A percentile compares a stretch with the other conserved stretches of the same genome.
phyloP scores from a whole-genome alignment of 2,329 filamentous ascomycete species.

The Colletotrichum shisoi region DNA sequence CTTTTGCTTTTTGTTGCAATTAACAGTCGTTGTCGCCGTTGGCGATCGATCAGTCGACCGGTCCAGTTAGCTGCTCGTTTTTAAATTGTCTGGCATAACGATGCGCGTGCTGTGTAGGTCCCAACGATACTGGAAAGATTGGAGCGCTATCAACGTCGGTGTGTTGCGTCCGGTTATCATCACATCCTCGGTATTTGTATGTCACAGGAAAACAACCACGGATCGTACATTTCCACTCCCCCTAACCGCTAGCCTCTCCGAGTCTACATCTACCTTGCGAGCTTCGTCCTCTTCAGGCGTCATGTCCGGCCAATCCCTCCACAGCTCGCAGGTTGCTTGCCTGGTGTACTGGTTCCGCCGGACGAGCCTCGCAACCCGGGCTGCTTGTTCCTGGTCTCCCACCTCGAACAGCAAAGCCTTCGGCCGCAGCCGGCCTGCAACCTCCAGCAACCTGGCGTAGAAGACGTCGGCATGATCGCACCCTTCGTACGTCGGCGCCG shows the following conservation, averaged over 20 bases:
- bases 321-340: conserved; percentile 66
- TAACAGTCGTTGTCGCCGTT: too few relatives aligned
- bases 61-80: background rate
- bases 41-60: too few relatives aligned
- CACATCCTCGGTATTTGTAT: background rate
- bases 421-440: conserved; percentile 60
- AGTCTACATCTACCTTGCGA: conserved; percentile 40
- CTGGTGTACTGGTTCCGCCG: conserved; percentile 43
- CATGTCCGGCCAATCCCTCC: conserved; percentile 71
- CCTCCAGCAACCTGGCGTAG: conserved; percentile 69
- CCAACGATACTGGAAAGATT: too few relatives aligned
- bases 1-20: conserved; percentile 3
- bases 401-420: conserved; percentile 73
- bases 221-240: conserved; percentile 60
- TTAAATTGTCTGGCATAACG: background rate
- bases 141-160: background rate
- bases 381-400: conserved; percentile 72
- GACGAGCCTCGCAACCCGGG: conserved; percentile 65
- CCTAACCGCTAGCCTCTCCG: conserved; percentile 44
- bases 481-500: conserved; percentile 44
- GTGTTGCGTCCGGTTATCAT: background rate
- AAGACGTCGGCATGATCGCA: conserved; percentile 64
- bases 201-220: conserved; percentile 46
- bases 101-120: background rate
- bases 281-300: conserved; percentile 45